A percentile compares a stretch with the other conserved stretches of the same genome.
These are phyloP conservation scores for Sclerotiophoma versabilis DNA, from an alignment of 2,329 filamentous ascomycete genomes.

Conservation along the genomic window DNA sequence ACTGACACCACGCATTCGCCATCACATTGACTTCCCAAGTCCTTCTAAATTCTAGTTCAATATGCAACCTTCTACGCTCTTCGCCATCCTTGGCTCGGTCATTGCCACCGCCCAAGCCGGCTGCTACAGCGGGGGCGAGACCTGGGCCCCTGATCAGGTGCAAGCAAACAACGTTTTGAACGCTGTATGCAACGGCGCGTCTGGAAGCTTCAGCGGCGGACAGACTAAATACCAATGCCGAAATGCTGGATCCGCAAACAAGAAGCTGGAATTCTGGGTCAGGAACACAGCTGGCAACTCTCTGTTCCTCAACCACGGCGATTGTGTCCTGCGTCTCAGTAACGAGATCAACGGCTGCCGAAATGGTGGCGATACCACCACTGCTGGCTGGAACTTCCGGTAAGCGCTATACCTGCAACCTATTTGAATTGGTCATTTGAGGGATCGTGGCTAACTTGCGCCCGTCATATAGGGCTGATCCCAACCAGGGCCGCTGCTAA, in stretches of 20 bases:
- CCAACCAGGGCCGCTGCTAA: constrained; percentile 1
- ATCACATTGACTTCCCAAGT: background rate
- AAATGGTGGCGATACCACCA: background rate
- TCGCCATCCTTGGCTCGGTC: background rate
- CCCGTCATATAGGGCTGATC: background rate
- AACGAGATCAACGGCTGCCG: constrained; percentile 6
- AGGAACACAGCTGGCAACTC: background rate
- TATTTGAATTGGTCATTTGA: background rate
- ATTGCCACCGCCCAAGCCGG: background rate
- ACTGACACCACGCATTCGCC: background rate
- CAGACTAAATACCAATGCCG: background rate
- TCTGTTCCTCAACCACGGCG: background rate
- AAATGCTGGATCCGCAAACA: background rate
- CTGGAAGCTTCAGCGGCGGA: background rate
- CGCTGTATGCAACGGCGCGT: background rate
- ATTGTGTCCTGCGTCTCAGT: constrained; percentile 4
- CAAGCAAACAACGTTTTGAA: constrained; percentile 2
- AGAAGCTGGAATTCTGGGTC: constrained; percentile 5
- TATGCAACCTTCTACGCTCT: constrained; percentile 3
- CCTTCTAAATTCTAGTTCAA: background rate
- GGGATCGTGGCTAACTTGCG: background rate
- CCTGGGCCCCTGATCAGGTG: background rate
- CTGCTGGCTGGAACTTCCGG: constrained; percentile 2
- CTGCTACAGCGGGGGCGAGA: background rate
- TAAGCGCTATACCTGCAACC: background rate